Evolutionary conservation across 2,329 filamentous ascomycete genomes (phyloP).

Genomic region (Elsinoe necatrix): DNA sequence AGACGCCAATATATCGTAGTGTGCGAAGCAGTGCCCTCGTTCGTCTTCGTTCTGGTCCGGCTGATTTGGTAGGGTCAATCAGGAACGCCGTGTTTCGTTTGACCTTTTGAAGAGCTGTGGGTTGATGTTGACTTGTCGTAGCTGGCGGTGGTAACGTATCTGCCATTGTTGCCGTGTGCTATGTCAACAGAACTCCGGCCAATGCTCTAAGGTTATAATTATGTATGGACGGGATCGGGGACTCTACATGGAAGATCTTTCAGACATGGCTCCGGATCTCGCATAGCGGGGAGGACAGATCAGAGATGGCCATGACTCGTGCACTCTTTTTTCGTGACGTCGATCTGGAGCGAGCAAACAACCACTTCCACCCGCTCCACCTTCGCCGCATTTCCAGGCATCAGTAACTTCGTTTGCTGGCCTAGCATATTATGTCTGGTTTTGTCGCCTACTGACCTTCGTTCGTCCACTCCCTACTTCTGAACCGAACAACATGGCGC

Average conservation of each 20-base stretch:
- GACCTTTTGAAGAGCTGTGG: constrained; percentile 17
- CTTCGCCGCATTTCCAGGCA: background rate
- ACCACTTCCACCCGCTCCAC: background rate
- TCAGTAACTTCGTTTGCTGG: background rate
- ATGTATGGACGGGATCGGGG: too few relatives aligned
- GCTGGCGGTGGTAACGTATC: background rate
- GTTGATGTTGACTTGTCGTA: background rate
- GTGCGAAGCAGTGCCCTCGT: constrained; percentile 34
- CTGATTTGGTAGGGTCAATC: constrained; percentile 28
- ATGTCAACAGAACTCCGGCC: background rate
- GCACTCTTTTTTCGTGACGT: constrained; percentile 5
- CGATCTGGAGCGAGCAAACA: constrained; percentile 7
- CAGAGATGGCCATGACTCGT: constrained; percentile 3
- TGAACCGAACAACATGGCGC: background rate
- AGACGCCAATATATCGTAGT: constrained; percentile 32
- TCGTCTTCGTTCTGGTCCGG: constrained; percentile 29
- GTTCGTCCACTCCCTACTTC: background rate
- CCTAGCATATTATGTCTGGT: background rate
- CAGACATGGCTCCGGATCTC: background rate
- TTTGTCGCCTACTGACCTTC: background rate
- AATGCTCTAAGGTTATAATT: background rate
- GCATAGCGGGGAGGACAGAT: background rate
- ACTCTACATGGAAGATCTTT: background rate
- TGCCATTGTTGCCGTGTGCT: background rate
- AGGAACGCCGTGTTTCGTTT: constrained; percentile 31